A percentile compares a stretch with the other conserved stretches of the same genome.
Evolutionary conservation across 164 flowering plant species (phyloP).

Genomic region (Litsea cubeba): DNA sequence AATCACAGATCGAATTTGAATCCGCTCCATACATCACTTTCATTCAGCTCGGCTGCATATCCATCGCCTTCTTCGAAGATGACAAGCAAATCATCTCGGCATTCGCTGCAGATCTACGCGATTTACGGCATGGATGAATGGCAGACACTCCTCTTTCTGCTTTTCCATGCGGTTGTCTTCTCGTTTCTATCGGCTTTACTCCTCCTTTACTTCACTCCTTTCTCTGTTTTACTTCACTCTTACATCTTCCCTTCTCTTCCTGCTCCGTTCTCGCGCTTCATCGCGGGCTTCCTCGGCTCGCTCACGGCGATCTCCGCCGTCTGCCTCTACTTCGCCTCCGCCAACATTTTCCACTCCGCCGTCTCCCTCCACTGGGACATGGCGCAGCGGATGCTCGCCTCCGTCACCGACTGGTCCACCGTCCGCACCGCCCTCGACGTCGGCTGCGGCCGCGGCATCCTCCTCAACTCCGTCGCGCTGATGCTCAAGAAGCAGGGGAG

Average conservation of each 20-base stretch:
- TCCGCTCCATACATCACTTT: not conserved
- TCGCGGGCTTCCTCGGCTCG: slow-evolving; percentile 75
- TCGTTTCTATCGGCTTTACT: slow-evolving; percentile 46
- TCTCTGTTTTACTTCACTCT: slow-evolving; percentile 28
- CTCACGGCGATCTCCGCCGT: slow-evolving; percentile 69
- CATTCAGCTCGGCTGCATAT: not conserved
- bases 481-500: slow-evolving; percentile 90
- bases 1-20: slow-evolving; percentile 2
- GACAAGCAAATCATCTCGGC: slow-evolving; percentile 35
- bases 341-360: slow-evolving; percentile 74
- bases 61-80: slow-evolving; percentile 19
- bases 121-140: slow-evolving; percentile 88
- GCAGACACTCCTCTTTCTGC: slow-evolving; percentile 65
- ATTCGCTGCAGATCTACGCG: slow-evolving; percentile 89
- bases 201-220: slow-evolving; percentile 57
- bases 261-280: slow-evolving; percentile 40
- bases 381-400: slow-evolving; percentile 71
- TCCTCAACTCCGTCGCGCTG: slow-evolving; percentile 82
- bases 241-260: slow-evolving; percentile 22
- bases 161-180: slow-evolving; percentile 58
- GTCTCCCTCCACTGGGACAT: slow-evolving; percentile 69
- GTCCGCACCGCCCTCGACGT: slow-evolving; percentile 80
- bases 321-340: slow-evolving; percentile 78
- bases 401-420: slow-evolving; percentile 75
- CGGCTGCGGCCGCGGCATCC: slow-evolving; percentile 89